phyloP scores from a whole-genome alignment of 176 grass and related monocot genomes.

The Oryza longistaminata region DNA sequence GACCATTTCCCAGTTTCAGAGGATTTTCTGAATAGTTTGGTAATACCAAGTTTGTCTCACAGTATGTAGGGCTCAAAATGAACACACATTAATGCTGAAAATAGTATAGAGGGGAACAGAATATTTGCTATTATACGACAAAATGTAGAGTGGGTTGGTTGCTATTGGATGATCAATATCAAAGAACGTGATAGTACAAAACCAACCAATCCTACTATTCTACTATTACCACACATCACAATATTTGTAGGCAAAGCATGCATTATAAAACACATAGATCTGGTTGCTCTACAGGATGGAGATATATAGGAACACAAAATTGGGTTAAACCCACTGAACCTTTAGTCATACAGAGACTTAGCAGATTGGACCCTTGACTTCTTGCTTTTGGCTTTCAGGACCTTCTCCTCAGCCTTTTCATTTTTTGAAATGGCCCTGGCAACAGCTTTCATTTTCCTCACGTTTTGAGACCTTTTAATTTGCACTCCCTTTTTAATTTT shows the following conservation, averaged over 20 bases:
- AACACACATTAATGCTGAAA: background rate
- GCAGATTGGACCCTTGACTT: conserved; percentile 74
- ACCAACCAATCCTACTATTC: background rate
- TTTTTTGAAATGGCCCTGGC: conserved; percentile 57
- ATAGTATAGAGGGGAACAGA: background rate
- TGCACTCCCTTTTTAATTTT: conserved; percentile 78
- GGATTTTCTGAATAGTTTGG: background rate
- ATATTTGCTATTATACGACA: background rate
- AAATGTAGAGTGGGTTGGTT: background rate
- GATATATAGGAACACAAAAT: conserved; percentile 22
- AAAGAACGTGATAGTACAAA: background rate
- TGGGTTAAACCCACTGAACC: background rate
- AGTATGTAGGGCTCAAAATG: background rate
- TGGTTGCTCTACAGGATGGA: conserved; percentile 15
- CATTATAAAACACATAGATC: background rate
- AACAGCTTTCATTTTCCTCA: conserved; percentile 69
- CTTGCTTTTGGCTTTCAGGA: conserved; percentile 71
- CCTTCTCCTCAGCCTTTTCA: conserved; percentile 72
- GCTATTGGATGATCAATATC: background rate
- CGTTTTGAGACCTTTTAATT: conserved; percentile 63
- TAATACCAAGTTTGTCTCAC: background rate
- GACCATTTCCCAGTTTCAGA: background rate
- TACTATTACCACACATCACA: background rate
- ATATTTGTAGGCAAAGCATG: background rate
- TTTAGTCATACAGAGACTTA: conserved; percentile 79